A percentile compares a stretch with the other conserved stretches of the same genome.
These are phyloP conservation scores for Bombardia bombarda DNA, from an alignment of 495 filamentous ascomycete species.

Conservation along the genomic window DNA sequence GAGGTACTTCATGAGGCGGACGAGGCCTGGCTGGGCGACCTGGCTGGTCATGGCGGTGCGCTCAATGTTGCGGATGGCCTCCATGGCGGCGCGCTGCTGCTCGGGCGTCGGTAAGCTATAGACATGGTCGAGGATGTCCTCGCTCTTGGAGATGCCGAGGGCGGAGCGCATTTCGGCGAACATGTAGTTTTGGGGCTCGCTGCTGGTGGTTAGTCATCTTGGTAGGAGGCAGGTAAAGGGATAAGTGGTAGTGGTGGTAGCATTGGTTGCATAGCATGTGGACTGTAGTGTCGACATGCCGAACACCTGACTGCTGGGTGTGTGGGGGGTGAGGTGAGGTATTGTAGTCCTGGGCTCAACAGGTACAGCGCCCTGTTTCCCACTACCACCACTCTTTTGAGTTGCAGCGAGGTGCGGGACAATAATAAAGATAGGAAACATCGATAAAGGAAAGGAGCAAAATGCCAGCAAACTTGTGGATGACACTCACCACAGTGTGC, in stretches of 20 bases:
- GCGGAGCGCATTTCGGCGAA: conserved; percentile 72
- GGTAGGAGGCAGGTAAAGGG: background rate
- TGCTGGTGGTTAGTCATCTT: conserved; percentile 20
- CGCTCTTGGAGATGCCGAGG: conserved; percentile 54
- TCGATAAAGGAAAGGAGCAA: too few relatives aligned
- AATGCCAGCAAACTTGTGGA: too few relatives aligned
- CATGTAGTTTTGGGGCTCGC: conserved; percentile 92
- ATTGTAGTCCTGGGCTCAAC: too few relatives aligned
- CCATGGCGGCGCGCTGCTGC: conserved; percentile 56
- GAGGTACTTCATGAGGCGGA: conserved; percentile 69
- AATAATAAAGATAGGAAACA: too few relatives aligned
- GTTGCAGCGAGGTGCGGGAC: too few relatives aligned
- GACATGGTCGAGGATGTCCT: conserved; percentile 86
- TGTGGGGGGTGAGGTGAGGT: too few relatives aligned
- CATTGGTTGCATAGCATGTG: background rate
- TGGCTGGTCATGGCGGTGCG: conserved; percentile 69
- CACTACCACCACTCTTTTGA: too few relatives aligned
- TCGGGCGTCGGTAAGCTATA: conserved; percentile 55
- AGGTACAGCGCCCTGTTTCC: too few relatives aligned
- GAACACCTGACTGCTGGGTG: too few relatives aligned
- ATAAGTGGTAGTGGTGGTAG: background rate
- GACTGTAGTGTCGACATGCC: too few relatives aligned
- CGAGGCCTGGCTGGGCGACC: conserved; percentile 70
- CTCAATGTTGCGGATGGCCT: conserved; percentile 71
- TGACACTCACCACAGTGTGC: conserved; percentile 77